Conservation (phyloP, 106 monocot genomes). For the Dendrobium chrysotoxum region DNA sequence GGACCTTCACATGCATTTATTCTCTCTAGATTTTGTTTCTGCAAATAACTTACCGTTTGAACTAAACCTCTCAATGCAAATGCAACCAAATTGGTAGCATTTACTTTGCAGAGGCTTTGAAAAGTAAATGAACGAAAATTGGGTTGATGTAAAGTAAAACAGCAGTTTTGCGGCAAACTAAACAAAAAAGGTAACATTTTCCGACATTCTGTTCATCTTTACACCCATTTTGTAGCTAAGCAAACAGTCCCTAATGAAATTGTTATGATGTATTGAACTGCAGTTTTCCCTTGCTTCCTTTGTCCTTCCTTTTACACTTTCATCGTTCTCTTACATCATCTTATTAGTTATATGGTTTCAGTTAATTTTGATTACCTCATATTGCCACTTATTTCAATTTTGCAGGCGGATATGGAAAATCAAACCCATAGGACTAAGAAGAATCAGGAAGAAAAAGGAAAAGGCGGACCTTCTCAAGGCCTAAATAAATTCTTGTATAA, state of each 20-base stretch:
- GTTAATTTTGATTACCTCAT: neutral
- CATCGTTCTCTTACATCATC: neutral
- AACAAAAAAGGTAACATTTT: neutral
- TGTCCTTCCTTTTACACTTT: neutral
- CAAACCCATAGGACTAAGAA: slow-evolving; percentile 23
- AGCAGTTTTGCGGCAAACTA: neutral
- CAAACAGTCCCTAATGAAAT: neutral
- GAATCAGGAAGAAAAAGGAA: slow-evolving; percentile 52
- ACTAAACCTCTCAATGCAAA: neutral
- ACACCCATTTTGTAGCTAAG: neutral
- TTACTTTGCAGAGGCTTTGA: neutral
- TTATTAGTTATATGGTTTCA: neutral
- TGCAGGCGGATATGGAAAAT: slow-evolving; percentile 46
- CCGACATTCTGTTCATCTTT: neutral
- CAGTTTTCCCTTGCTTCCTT: neutral
- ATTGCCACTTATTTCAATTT: slow-evolving; percentile 3
- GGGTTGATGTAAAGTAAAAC: neutral
- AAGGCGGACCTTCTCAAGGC: slow-evolving; percentile 20
- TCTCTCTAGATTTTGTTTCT: neutral
- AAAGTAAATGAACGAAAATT: too few species aligned
- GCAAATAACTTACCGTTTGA: neutral
- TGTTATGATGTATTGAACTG: neutral
- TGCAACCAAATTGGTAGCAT: neutral
- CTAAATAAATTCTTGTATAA: slow-evolving; percentile 11
- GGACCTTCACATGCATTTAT: neutral